A percentile compares a stretch with the other conserved stretches of the same genome.
Evolutionary conservation across 768 basidiomycete genomes (phyloP).

Genomic region (Mycena galopus): DNA sequence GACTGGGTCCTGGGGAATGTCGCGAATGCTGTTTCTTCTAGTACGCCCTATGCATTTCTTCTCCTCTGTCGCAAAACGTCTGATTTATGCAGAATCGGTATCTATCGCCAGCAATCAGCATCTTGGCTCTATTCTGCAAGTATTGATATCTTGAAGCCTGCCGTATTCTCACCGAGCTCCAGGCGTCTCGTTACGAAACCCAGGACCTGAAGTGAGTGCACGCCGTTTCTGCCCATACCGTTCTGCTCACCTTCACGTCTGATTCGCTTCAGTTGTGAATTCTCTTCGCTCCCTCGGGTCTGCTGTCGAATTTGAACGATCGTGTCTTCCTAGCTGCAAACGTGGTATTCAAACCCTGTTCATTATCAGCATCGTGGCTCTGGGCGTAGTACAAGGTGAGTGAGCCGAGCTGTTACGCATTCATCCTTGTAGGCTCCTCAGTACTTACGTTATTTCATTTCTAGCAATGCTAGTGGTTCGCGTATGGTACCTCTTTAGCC

Average conservation of each 20-base stretch:
- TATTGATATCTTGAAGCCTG: slow-evolving; percentile 27
- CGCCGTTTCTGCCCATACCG: background rate
- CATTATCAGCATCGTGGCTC: slow-evolving; percentile 42
- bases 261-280: slow-evolving; percentile 41
- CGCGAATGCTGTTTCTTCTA: slow-evolving; percentile 53
- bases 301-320: background rate
- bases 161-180: slow-evolving; percentile 18
- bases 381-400: slow-evolving; percentile 53
- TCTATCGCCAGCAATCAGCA: slow-evolving; percentile 41
- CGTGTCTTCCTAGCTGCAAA: slow-evolving; percentile 42
- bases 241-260: background rate
- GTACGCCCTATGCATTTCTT: slow-evolving; percentile 44
- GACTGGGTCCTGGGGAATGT: slow-evolving; percentile 51
- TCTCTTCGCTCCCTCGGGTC: slow-evolving; percentile 12
- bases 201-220: slow-evolving; percentile 42
- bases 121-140: slow-evolving; percentile 23
- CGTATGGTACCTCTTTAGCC: slow-evolving; percentile 58
- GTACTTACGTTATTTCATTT: slow-evolving; percentile 8
- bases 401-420: background rate
- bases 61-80: background rate
- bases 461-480: slow-evolving; percentile 55
- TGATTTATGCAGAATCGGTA: slow-evolving; percentile 49
- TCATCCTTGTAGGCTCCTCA: background rate
- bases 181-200: slow-evolving; percentile 45
- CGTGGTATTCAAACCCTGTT: slow-evolving; percentile 45